Base-by-base conservation (phyloP, 2,329 filamentous ascomycete species). In the Venturia aucupariae region DNA sequence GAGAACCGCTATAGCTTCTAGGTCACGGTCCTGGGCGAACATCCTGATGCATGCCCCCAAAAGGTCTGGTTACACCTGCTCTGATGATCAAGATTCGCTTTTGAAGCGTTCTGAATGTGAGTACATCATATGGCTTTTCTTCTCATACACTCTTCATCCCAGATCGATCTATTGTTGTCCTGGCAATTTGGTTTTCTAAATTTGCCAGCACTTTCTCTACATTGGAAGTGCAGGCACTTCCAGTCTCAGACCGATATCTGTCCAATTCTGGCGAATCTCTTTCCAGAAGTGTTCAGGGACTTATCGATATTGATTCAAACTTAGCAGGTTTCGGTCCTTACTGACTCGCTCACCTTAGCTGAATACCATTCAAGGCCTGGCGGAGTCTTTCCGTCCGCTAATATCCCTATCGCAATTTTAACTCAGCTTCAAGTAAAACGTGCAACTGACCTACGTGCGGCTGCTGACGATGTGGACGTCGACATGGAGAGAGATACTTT, bases 331-430 rank as follows among this genome's bases (percentile, higher is more conserved):
- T 13, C 17, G 39, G 1, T 17, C 38, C 15, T 10, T 13, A 24
- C 42, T 46, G 39, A 42, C 19, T 42, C 59, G 35, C 24, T 42
- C 6, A 10, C 6, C 17, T 32, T 22, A 42, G 38, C 59, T 15
- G 42, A 57, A 27, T 57, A 57, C 19, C 51, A 19, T 57, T 48
- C 62, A 3, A 41, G n/a, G 27, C 46, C 62, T n/a, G 62, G 62
- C 17, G 35, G 8, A 27, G 15, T 10, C 15, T 63, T 55, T 32
- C 62, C 62, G n/a, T 35, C 46, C 15, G 42, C 51, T 15, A 63
- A 63, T 27, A 42, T 63, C 6, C 62, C 62, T n/a, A 32, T 46
- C 5, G 19, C 13, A 22, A 11, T 63, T 15, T 38, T 63, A 19
- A 38, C 27, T 13, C 24, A 57, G 8, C 22, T 41, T 42, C 38